Evolutionary conservation across 257 asterid genomes (phyloP).

Genomic region (Solanum pinnatisectum): DNA sequence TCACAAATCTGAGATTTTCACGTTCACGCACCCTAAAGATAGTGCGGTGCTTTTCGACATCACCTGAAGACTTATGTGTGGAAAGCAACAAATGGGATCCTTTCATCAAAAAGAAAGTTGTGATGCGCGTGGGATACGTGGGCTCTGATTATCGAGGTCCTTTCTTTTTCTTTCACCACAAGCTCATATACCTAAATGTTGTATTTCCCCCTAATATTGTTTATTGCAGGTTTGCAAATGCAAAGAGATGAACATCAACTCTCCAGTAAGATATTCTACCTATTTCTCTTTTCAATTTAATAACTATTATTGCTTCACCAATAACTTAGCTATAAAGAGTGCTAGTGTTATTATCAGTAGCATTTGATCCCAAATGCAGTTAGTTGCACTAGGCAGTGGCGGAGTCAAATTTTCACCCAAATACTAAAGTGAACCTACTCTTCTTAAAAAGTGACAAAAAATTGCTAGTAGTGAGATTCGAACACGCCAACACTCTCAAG

Average conservation of each 20-base stretch:
- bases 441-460: no score
- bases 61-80: neutral
- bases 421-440: no score
- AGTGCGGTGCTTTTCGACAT: conserved; percentile 18
- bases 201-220: neutral
- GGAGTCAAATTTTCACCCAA: no score
- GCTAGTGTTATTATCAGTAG: no score
- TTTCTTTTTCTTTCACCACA: neutral
- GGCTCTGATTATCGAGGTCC: conserved; percentile 88
- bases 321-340: no score
- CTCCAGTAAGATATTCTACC: conserved; percentile 40
- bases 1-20: neutral
- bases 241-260: conserved; percentile 60
- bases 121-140: conserved; percentile 92
- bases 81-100: conserved; percentile 49
- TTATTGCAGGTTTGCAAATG: conserved; percentile 67
- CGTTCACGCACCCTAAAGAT: neutral
- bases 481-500: no score
- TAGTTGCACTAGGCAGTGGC: no score
- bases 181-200: neutral
- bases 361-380: no score
- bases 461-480: no score
- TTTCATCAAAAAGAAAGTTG: conserved; percentile 85
- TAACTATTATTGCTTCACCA: neutral
- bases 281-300: neutral